Conservation (phyloP, 2,329 filamentous ascomycete species). For the Claviceps fusiformis region DNA sequence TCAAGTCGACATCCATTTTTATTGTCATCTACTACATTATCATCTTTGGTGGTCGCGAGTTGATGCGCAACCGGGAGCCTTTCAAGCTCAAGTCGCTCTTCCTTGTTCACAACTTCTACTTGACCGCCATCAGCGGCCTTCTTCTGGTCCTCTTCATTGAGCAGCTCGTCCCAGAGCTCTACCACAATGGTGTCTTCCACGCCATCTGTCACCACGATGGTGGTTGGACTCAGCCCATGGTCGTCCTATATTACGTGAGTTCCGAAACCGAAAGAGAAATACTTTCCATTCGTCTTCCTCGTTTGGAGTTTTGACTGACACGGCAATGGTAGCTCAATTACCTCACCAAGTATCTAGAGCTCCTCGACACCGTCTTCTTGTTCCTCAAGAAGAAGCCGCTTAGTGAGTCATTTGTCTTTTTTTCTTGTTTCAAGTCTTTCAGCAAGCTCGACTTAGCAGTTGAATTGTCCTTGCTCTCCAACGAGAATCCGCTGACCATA, state of each 20-base stretch:
- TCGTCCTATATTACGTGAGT: slow-evolving; percentile 91
- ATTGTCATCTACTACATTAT: slow-evolving; percentile 82
- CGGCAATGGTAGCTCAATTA: slow-evolving; percentile 70
- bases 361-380: slow-evolving; percentile 90
- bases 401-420: slow-evolving; percentile 27
- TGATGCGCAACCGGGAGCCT: slow-evolving; percentile 77
- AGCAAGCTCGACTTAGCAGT: not conserved
- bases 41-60: slow-evolving; percentile 82
- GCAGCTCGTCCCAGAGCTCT: slow-evolving; percentile 75
- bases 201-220: slow-evolving; percentile 69
- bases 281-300: not conserved
- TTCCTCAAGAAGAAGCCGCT: slow-evolving; percentile 99
- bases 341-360: slow-evolving; percentile 92
- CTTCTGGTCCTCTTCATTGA: slow-evolving; percentile 80
- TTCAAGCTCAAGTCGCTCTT: slow-evolving; percentile 83
- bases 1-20: slow-evolving; percentile 68
- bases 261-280: not conserved
- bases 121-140: slow-evolving; percentile 71
- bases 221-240: slow-evolving; percentile 86
- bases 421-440: too few species aligned
- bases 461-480: not conserved
- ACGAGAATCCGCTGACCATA: slow-evolving; percentile 15
- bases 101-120: slow-evolving; percentile 91
- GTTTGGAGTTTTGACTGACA: not conserved
- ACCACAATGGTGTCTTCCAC: slow-evolving; percentile 71